These are phyloP conservation scores for Cladosporium sp. DNA, from an alignment of 2,329 filamentous ascomycete species.

Conservation along the genomic window DNA sequence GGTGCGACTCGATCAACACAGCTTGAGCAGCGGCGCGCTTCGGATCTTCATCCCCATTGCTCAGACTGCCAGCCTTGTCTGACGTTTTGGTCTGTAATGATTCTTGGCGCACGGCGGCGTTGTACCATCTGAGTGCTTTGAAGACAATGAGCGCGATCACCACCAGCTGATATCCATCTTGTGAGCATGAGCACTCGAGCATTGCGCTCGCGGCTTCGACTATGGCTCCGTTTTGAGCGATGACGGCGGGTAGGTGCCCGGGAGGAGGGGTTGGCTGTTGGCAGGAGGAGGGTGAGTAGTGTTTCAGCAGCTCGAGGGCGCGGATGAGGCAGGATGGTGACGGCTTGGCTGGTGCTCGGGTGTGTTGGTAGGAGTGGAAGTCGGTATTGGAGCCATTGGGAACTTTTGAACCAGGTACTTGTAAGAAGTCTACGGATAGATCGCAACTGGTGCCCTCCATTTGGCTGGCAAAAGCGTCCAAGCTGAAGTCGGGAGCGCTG, in stretches of 20 bases:
- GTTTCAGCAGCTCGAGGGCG: constrained; percentile 23
- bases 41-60: no score
- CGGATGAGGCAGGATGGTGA: constrained; percentile 20
- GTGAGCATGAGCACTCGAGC: constrained; percentile 32
- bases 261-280: neutral
- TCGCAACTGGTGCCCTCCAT: neutral
- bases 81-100: neutral
- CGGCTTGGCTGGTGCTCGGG: neutral
- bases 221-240: constrained; percentile 28
- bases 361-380: neutral
- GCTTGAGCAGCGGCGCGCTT: constrained; percentile 30
- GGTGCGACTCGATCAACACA: constrained; percentile 34
- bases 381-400: neutral
- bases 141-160: constrained; percentile 33
- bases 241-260: constrained; percentile 19
- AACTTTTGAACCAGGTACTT: neutral
- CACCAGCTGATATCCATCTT: constrained; percentile 32
- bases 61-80: constrained; percentile 3
- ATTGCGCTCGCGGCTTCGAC: constrained; percentile 30
- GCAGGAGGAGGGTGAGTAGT: constrained; percentile 19
- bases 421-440: neutral
- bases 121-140: constrained; percentile 35
- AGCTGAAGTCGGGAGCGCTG: neutral
- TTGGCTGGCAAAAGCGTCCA: neutral
- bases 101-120: constrained; percentile 20